Conservation (phyloP, 2,329 filamentous ascomycete species). For the Grosmannia clavigera region DNA sequence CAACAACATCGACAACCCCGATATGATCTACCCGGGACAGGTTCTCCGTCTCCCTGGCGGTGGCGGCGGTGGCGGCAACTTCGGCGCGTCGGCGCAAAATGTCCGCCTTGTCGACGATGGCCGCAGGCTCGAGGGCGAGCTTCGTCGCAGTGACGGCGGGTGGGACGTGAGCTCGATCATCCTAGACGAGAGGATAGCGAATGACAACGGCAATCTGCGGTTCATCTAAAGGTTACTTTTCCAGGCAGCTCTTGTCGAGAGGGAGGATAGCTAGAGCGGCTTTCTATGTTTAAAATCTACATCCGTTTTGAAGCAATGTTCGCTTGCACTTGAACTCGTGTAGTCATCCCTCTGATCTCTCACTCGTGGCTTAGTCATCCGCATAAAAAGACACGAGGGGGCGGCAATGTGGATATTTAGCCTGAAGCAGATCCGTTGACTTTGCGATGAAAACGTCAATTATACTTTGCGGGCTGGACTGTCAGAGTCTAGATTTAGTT, state of each 20-base stretch:
- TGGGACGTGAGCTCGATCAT: neutral
- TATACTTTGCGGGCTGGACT: too few relatives aligned
- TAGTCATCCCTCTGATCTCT: too few relatives aligned
- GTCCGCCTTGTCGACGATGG: neutral
- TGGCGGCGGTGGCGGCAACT: neutral
- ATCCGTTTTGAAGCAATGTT: too few relatives aligned
- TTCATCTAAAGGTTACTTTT: neutral
- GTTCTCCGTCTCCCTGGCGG: neutral
- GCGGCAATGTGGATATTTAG: too few relatives aligned
- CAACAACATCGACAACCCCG: neutral
- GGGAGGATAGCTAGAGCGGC: neutral
- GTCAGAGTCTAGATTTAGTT: too few relatives aligned
- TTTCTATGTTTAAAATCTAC: too few relatives aligned
- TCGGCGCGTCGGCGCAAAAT: neutral
- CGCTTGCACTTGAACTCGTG: too few relatives aligned
- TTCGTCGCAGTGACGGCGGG: neutral
- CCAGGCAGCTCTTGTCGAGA: neutral
- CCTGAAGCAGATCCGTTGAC: too few relatives aligned
- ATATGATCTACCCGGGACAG: neutral
- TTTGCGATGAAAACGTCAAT: too few relatives aligned
- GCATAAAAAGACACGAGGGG: too few relatives aligned
- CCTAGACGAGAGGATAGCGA: neutral
- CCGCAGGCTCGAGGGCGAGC: neutral
- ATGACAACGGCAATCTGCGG: neutral
- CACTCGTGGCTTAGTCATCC: too few relatives aligned